phyloP scores from a whole-genome alignment of 2,329 filamentous ascomycete genomes.

The Didymella exigua region DNA sequence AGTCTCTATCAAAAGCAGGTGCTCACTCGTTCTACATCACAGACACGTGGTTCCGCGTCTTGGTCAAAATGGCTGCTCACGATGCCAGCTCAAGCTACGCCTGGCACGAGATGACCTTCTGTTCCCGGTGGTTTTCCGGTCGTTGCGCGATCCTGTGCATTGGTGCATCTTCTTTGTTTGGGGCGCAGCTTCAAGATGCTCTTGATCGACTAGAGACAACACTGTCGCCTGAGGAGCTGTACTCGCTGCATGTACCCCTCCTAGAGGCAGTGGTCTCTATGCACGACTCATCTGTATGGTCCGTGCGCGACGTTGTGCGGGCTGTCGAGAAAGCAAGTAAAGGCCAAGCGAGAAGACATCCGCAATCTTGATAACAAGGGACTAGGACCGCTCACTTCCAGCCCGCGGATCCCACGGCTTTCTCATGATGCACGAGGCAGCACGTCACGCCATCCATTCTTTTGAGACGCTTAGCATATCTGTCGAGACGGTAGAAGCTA shows the following conservation, averaged over 20 bases:
- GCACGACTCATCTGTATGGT: slow-evolving; percentile 24
- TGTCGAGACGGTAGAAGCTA: slow-evolving; percentile 12
- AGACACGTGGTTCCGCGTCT: slow-evolving; percentile 24
- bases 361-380: background rate
- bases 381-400: slow-evolving; percentile 8
- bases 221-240: slow-evolving; percentile 9
- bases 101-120: slow-evolving; percentile 30
- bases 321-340: slow-evolving; percentile 20
- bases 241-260: slow-evolving; percentile 19
- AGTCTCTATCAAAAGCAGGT: background rate
- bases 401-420: slow-evolving; percentile 9
- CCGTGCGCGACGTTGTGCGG: slow-evolving; percentile 21
- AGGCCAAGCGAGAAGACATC: background rate
- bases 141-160: slow-evolving; percentile 17
- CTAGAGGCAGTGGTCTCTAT: slow-evolving; percentile 20
- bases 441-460: slow-evolving; percentile 25
- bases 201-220: slow-evolving; percentile 5
- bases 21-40: background rate
- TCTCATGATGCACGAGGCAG: slow-evolving; percentile 19
- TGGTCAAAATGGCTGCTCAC: slow-evolving; percentile 12
- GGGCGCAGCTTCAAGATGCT: slow-evolving; percentile 1
- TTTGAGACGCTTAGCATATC: slow-evolving; percentile 20
- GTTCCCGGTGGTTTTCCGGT: slow-evolving; percentile 10
- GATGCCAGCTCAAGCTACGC: slow-evolving; percentile 8
- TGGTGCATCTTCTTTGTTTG: slow-evolving; percentile 11